Percentiles rank a stretch among this genome's conserved stretches.
phyloP scores from a whole-genome alignment of 805 yeast genomes.

The Lachancea thermotolerans region DNA sequence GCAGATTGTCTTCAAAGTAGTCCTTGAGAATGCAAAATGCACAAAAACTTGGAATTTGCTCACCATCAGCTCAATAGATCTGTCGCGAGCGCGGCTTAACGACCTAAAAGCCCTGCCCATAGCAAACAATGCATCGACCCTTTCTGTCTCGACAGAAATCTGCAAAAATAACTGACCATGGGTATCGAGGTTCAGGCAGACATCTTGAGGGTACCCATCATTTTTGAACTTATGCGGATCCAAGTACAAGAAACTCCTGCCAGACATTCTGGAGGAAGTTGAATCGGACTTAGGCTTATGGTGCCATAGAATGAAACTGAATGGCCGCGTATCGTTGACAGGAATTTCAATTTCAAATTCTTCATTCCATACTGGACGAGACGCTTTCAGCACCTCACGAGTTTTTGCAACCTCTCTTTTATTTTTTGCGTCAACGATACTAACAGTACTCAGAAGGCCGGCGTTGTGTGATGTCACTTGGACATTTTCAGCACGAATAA shows the following conservation, averaged over 20 bases:
- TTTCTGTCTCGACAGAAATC: conserved; percentile 72
- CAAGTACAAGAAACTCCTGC: conserved; percentile 52
- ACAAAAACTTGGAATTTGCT: conserved; percentile 65
- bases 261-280: conserved; percentile 55
- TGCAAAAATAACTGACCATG: conserved; percentile 64
- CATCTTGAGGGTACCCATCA: conserved; percentile 61
- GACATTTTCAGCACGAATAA: conserved; percentile 59
- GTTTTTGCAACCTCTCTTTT: conserved; percentile 63
- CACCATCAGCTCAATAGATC: conserved; percentile 62
- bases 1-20: conserved; percentile 50
- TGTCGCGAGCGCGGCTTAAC: conserved; percentile 55
- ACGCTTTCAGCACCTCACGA: conserved; percentile 49
- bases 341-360: conserved; percentile 54
- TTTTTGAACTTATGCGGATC: conserved; percentile 58
- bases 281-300: conserved; percentile 33
- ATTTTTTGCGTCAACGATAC: conserved; percentile 50
- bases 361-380: conserved; percentile 82
- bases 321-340: conserved; percentile 37
- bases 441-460: conserved; percentile 50
- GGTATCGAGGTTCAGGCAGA: conserved; percentile 39
- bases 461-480: conserved; percentile 42
- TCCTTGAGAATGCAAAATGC: conserved; percentile 47
- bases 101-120: conserved; percentile 70
- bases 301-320: conserved; percentile 68
- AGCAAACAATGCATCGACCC: conserved; percentile 71